A percentile compares a stretch with the other conserved stretches of the same genome.
Conservation (phyloP, 2,329 filamentous ascomycete species). For the Pseudocercospora fuligena region DNA sequence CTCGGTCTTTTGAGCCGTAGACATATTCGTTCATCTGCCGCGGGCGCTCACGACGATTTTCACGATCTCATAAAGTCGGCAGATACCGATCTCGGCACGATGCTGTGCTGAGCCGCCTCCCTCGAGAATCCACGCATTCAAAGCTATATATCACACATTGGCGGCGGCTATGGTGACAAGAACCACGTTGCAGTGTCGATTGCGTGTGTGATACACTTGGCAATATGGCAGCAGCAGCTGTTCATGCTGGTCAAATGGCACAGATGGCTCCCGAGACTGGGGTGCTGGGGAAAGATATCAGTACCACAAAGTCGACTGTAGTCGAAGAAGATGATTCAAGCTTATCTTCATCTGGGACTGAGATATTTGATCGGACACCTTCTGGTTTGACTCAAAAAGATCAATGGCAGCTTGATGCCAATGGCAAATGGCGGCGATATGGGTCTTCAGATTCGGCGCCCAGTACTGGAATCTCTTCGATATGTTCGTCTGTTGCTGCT, state of each 20-base stretch:
- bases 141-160: constrained; percentile 17
- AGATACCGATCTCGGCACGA: constrained; percentile 10
- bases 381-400: constrained; percentile 26
- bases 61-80: background rate
- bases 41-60: background rate
- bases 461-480: constrained; percentile 42
- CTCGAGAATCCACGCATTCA: constrained; percentile 8
- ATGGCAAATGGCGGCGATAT: constrained; percentile 40
- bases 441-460: constrained; percentile 40
- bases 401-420: constrained; percentile 34
- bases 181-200: constrained; percentile 5
- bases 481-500: constrained; percentile 38
- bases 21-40: background rate
- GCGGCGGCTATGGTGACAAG: constrained; percentile 26
- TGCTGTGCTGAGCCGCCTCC: constrained; percentile 7
- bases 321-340: constrained; percentile 39
- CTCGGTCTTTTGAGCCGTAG: constrained; percentile 7
- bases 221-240: constrained; percentile 23
- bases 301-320: constrained; percentile 19
- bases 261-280: constrained; percentile 19
- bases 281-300: constrained; percentile 25
- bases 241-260: constrained; percentile 26
- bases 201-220: constrained; percentile 16
- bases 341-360: constrained; percentile 39
- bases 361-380: constrained; percentile 35